Base-by-base conservation (phyloP, 202 grass and related monocot species). In the Zizania palustris region DNA sequence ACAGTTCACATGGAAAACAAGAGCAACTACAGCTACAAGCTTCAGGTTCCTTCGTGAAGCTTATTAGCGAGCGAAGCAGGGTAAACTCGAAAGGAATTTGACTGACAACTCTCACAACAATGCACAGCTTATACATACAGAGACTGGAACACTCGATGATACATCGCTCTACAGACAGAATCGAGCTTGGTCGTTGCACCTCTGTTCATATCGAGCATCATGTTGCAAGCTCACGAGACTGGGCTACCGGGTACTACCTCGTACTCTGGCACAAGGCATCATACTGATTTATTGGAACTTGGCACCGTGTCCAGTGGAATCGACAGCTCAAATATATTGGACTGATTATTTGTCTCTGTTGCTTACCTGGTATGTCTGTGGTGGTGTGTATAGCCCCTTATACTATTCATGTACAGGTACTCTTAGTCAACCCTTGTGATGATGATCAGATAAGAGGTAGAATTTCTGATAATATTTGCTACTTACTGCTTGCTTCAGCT, bases 61-160 rank as follows among this genome's bases (percentile, higher is more conserved):
- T 79, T n/a, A n/a, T n/a, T 79, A 20, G 60, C 75, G 42, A 80
- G 16, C 69, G 80, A 79, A 67, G 41, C 69, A 67, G 72, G 75
- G 40, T 42, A 73, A 39, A 11, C 19, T 20, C 5, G 14, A 48
- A 33, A 67, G 5, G 15, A 35, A 41, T 60, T 14, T 42, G 19
- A 50, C 50, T 34, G 73, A 34, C n/a, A 66, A 56, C 6, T 40
- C 37, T 44, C 13, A 45, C 70, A 62, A 2, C 69, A 42, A 28
- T 69, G 46, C 62, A 81, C 56, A 63, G 6, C 21, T 11, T n/a
- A n/a, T n/a, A n/a, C n/a, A 73, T 28, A 49, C 65, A 80, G 37
- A 61, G 8, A 2, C 18, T 6, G 40, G 7, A 42, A 73, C 40
- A 65, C 16, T 21, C 38, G 6, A 16, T n/a, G n/a, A n/a, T 45